Evolutionary conservation across 2,329 filamentous ascomycete genomes (phyloP), one percentile per base, ranked within the genome.

Genomic region (Fusarium nematophilum): DNA sequence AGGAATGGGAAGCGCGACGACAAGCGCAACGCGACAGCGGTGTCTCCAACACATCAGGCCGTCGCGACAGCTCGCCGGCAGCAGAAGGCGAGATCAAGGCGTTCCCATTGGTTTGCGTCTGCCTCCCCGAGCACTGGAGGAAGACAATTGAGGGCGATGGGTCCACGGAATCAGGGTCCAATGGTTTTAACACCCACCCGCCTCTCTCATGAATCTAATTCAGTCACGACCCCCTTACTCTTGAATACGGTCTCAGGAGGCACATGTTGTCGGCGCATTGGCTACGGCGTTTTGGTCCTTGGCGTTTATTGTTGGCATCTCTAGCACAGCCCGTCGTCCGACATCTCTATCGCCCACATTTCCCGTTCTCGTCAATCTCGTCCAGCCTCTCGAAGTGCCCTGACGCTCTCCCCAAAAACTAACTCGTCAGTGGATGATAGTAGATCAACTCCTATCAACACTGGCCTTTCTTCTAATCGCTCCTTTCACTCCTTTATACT

Each of bases 21-120:
- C 88, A 91, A 69, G 80, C 87, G 27, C 93, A 96, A 72, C 87
- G 95, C 59, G 95, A 99, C 76, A 98, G 94, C 69, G 95, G 95
- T 53, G 91, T 98, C 36, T 97, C 92, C 38, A 90, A 92, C 76
- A 89, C 90, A 14, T 90, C 91, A 3, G 85, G 83, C 15, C 80
- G 83, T 52, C 82, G 83, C 39, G 82, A 86, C 39, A 71, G 81
- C 29, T 91, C 90, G 25, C 89, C 90, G 17, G 79, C 84, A 2
- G 83, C 83, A 9, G 66, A 71, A 9, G 92, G 92, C 56, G 94
- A 98, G 74, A 95, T 98, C 80, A 98, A 98, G 76, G 95, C 95
- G 26, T 98, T 98, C 83, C 95, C 95, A 37, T 83, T 99, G 61
- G 94, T 99, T 43, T 99, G 94, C 72, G 92, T 98, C 34, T 98